These are phyloP conservation scores for Fusarium domesticum DNA, from an alignment of 2,329 filamentous ascomycete species.

Conservation along the genomic window DNA sequence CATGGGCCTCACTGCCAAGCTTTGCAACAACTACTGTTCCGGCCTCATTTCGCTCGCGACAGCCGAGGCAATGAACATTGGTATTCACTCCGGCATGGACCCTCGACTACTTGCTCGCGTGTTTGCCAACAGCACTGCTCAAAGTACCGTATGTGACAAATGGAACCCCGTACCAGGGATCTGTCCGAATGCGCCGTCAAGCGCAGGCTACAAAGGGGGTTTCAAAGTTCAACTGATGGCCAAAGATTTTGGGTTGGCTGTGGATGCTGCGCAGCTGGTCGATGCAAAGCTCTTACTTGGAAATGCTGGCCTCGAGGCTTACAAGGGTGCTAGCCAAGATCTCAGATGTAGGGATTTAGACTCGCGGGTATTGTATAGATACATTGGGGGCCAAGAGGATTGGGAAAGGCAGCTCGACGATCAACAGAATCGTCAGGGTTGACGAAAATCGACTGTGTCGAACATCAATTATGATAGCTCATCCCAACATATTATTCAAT, in stretches of 20 bases:
- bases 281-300: constrained; percentile 6
- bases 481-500: too few species aligned
- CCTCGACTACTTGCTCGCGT: constrained; percentile 5
- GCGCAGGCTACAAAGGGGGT: constrained; percentile 9
- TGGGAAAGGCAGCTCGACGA: too few species aligned
- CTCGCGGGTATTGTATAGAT: constrained; percentile 11
- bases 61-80: constrained; percentile 13
- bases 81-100: constrained; percentile 11
- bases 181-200: constrained; percentile 7
- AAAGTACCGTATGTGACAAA: constrained; percentile 11
- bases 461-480: too few species aligned
- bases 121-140: constrained; percentile 11
- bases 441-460: too few species aligned
- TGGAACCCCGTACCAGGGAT: constrained; percentile 11
- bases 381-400: constrained; percentile 9
- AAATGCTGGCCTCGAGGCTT: neutral
- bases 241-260: constrained; percentile 12
- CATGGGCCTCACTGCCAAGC: constrained; percentile 12
- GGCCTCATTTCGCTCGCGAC: constrained; percentile 9
- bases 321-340: constrained; percentile 4
- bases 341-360: constrained; percentile 8
- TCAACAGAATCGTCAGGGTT: too few species aligned
- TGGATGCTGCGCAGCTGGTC: constrained; percentile 3
- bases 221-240: constrained; percentile 17
- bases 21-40: constrained; percentile 16